Evolutionary conservation across 768 basidiomycete species (phyloP), one percentile per base, ranked within the genome.

Genomic region (Serpula lacrymans): DNA sequence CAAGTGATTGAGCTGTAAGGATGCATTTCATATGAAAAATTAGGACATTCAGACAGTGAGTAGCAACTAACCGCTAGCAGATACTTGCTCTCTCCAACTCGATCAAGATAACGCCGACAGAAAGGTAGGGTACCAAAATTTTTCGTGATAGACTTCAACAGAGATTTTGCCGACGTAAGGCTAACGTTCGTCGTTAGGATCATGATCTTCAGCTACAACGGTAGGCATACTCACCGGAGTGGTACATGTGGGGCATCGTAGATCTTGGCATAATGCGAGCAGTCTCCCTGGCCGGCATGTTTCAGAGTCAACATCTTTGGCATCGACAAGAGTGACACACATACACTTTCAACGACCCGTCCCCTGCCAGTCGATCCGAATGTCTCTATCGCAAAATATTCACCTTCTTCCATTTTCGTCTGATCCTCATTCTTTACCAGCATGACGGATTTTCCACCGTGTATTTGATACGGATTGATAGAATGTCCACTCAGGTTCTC

Each of bases 391-490:
- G 96, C 96, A 60, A 90, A 99, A 58, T 98, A 97, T 55, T 98
- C 96, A 28, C 94, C 96, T 64, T 99, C 96, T 57, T 98, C 96
- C 96, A 99, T 99, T 67, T 90, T 95, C 11, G 87, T 90, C 46
- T 84, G 80, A 57, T 96, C 93, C 23, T 84, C 77, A 42, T 86
- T 91, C 60, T 86, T 89, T 32, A 96, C 88, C 32, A 98, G 78
- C 25, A 89, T 74, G 2, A 98, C 83, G 0, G 88, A 89, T 64
- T 99, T 99, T 21, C 87, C 87, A 12, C 88, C 95, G 57, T 99
- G 95, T 45, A 98, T 96, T 48, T 84, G 82, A 60, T 97, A 94
- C 20, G 69, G 78, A 41, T 82, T 80, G 50, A 98, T 98, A 11
- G 87, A 86, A 63, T 99, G 96, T 1, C 96, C 96, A 35, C 89